Conservation (phyloP, 352 stramenopile species). For the Phytophthora meadii region DNA sequence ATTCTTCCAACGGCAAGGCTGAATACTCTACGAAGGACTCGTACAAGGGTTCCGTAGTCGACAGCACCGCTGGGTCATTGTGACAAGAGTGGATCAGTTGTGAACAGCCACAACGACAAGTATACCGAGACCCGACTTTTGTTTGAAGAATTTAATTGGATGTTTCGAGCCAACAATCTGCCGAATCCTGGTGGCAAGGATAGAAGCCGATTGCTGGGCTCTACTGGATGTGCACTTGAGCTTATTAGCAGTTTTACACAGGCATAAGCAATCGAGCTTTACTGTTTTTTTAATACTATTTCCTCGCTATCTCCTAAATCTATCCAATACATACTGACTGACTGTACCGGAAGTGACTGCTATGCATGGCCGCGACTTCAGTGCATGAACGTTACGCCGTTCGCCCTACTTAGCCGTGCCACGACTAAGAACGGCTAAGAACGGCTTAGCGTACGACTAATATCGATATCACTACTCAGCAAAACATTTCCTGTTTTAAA, state of each 20-base stretch:
- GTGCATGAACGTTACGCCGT: slow-evolving; percentile 29
- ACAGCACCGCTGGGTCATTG: slow-evolving; percentile 10
- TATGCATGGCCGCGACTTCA: too few relatives aligned
- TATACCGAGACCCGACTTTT: slow-evolving; percentile 10
- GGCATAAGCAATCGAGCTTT: slow-evolving; percentile 9
- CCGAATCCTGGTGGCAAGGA: slow-evolving; percentile 12
- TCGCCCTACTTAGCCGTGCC: slow-evolving; percentile 11
- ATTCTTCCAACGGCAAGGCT: slow-evolving; percentile 5
- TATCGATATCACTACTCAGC: too few relatives aligned
- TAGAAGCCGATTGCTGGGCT: slow-evolving; percentile 1
- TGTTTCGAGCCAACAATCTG: slow-evolving; percentile 7
- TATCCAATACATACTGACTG: too few relatives aligned
- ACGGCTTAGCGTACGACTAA: too few relatives aligned
- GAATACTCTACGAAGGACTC: slow-evolving; percentile 10
- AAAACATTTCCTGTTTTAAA: too few relatives aligned
- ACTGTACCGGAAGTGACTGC: slow-evolving; percentile 14
- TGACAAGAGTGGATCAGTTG: background rate
- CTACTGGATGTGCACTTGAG: slow-evolving; percentile 21
- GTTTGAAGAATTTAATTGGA: slow-evolving; percentile 20
- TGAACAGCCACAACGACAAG: slow-evolving; percentile 2
- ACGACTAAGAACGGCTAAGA: too few relatives aligned
- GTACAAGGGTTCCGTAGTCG: slow-evolving; percentile 10
- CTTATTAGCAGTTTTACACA: slow-evolving; percentile 15
- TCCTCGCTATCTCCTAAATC: background rate
- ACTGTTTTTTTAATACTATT: slow-evolving; percentile 3